Evolutionary conservation across 2,329 filamentous ascomycete genomes (phyloP).

Genomic region (Zymoseptoria crescenta): DNA sequence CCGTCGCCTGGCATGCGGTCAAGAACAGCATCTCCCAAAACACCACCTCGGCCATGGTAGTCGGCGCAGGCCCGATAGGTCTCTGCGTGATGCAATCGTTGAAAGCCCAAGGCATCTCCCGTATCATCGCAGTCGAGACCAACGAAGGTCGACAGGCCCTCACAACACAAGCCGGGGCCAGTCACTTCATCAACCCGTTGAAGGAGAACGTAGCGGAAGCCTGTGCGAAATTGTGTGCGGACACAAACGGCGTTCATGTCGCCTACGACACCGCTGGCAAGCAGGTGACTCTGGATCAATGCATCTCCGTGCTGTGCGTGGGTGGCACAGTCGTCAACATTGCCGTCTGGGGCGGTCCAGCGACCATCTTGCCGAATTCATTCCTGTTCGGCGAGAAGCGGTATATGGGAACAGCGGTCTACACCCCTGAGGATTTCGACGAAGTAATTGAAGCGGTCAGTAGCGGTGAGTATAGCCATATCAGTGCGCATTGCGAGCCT

Average conservation of each 20-base stretch:
- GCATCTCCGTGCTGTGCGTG: neutral
- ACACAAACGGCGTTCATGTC: neutral
- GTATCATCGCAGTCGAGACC: neutral
- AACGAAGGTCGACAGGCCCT: neutral
- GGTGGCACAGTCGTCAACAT: slow-evolving; percentile 10
- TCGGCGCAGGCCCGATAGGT: neutral
- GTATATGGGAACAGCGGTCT: slow-evolving; percentile 3
- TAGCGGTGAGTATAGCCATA: neutral
- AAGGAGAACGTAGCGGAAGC: neutral
- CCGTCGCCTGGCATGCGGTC: neutral
- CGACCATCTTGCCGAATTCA: slow-evolving; percentile 5
- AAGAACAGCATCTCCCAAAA: neutral
- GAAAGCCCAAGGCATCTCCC: neutral
- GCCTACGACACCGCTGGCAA: neutral
- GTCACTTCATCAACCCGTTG: neutral
- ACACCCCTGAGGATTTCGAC: slow-evolving; percentile 5
- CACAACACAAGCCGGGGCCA: neutral
- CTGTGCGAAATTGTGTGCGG: neutral
- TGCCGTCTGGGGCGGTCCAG: slow-evolving; percentile 7
- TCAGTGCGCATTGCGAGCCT: neutral
- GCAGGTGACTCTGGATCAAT: neutral
- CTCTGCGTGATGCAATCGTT: neutral
- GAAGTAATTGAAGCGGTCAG: slow-evolving; percentile 5
- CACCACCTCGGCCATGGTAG: neutral
- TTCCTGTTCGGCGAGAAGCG: slow-evolving; percentile 6